Base-by-base conservation (phyloP, 2,329 filamentous ascomycete genomes). In the Pestalotiopsis sp. region DNA sequence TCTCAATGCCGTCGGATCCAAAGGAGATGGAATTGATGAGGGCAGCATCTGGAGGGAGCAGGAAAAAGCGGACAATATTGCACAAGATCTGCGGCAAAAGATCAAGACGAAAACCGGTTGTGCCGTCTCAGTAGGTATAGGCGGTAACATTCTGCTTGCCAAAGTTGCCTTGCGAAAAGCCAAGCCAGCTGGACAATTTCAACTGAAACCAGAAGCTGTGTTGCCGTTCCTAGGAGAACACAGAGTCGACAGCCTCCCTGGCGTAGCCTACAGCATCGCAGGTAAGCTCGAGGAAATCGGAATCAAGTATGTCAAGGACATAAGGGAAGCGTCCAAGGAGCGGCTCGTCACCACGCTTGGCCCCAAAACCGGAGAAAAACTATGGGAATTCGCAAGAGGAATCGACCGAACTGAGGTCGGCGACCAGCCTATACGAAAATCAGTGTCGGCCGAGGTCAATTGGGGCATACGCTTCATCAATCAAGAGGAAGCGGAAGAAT, bases 391-490 rank as follows among this genome's bases (percentile, higher is more conserved):
- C 79, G 87, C 95, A 25, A 89, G 94, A 5, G 96, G 96, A 2
- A 93, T 98, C 63, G 96, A 99, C 80, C 87, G 86, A 64, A 86
- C 90, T 1, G 94, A 97, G 78, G 93, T 98, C 5, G 95, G 95
- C 39, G 92, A 95, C 68, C 92, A 97, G 75, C 89, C 92, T 0
- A 85, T 93, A 17, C 90, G 96, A 66, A 99, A 98, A 77, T 98
- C 95, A 0, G 94, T 99, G 0, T 98, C 96, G 1, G 95, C 95
- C 1, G 96, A 99, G 78, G 94, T 99, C 71, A 99, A 96, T 75
- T 99, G 96, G 96, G 96, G 97, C 2, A 97, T 99, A 68, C 91
- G 96, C 5, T 99, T 99, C 77, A 90, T 96, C 73, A 97, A 88
- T 70, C 94, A 98, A 76, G 87, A 89, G n/a, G 95, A 99, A 80